Evolutionary conservation across 2,329 filamentous ascomycete species (phyloP), one percentile per base, ranked within the genome.

Genomic region (Diplodia sapinea): DNA sequence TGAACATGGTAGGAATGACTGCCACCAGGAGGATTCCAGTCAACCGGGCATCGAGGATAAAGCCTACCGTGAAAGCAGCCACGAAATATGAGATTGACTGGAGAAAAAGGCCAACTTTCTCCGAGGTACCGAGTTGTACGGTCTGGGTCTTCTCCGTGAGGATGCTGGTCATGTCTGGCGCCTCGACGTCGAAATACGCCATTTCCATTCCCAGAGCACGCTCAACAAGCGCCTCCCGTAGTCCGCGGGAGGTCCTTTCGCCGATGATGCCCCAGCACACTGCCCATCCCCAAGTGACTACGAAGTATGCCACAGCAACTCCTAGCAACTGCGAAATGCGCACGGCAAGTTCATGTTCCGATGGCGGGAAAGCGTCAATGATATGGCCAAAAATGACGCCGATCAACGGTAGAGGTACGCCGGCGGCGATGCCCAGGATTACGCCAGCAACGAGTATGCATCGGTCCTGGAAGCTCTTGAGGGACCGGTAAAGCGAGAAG

Each of bases 201-300:
- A 84, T 82, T 63, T 86, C 83, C 72, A 85, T 80, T 36, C 84
- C 80, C 26, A 86, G 73, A 8, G 83, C 79, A 68, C 81, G 80
- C 43, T 82, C 74, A 15, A 86, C 76, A 38, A 85, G 77, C 47
- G 78, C 77, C 68, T 81, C 80, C 56, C 84, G 78, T 7, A 84
- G 74, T 38, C 79, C 79, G 67, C 82, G 76, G 5, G 82, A 82
- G 12, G 86, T 79, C 56, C 81, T 79, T 70, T 85, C 82, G 15
- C 84, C 83, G 17, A 83, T 78, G 13, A 85, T 76, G 1, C 82
- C 82, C 79, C 83, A 86, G 64, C 80, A 81, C 26, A 82, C 80
- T 2, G 82, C 79, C 77, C 83, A 85, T 17, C 79, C 77, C 74
- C 81, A 83, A 4, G 83, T 85, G 4, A 84, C 77, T 4, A 78